Conservation (phyloP, 2,329 filamentous ascomycete genomes). For the Xylariaceae sp. region DNA sequence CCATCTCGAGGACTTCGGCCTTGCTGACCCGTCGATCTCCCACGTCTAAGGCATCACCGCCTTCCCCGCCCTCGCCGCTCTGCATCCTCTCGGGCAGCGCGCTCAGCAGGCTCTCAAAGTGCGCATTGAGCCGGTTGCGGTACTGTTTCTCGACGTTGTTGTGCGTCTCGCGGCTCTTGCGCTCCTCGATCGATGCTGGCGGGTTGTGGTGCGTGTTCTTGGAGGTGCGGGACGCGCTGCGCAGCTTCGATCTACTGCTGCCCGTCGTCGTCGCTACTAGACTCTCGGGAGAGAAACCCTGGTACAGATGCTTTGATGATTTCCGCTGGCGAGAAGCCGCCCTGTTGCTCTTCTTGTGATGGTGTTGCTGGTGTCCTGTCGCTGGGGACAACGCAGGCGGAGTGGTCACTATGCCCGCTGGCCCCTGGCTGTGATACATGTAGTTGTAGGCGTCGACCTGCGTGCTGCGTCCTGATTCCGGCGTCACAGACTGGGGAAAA, state of each 20-base stretch:
- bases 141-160: slow-evolving; percentile 58
- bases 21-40: slow-evolving; percentile 48
- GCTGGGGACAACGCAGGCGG: slow-evolving; percentile 32
- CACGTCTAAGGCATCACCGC: slow-evolving; percentile 33
- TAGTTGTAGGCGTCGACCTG: slow-evolving; percentile 35
- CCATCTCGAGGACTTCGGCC: slow-evolving; percentile 54
- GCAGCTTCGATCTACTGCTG: slow-evolving; percentile 39
- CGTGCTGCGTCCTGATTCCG: slow-evolving; percentile 32
- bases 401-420: slow-evolving; percentile 26
- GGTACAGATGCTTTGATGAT: slow-evolving; percentile 27
- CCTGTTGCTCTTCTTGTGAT: slow-evolving; percentile 33
- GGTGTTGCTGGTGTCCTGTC: slow-evolving; percentile 24
- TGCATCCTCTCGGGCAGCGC: slow-evolving; percentile 49
- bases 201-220: slow-evolving; percentile 47
- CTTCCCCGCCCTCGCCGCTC: slow-evolving; percentile 37
- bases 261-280: not conserved
- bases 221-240: slow-evolving; percentile 44
- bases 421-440: slow-evolving; percentile 35
- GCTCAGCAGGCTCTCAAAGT: slow-evolving; percentile 53
- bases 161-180: slow-evolving; percentile 47
- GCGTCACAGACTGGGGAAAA: slow-evolving; percentile 31
- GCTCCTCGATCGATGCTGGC: slow-evolving; percentile 43
- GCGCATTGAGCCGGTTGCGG: slow-evolving; percentile 53
- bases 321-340: slow-evolving; percentile 31
- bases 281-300: slow-evolving; percentile 26